Evolutionary conservation across 108 stramenopile species (phyloP).

Genomic region (Fragilariopsis cylindrus): DNA sequence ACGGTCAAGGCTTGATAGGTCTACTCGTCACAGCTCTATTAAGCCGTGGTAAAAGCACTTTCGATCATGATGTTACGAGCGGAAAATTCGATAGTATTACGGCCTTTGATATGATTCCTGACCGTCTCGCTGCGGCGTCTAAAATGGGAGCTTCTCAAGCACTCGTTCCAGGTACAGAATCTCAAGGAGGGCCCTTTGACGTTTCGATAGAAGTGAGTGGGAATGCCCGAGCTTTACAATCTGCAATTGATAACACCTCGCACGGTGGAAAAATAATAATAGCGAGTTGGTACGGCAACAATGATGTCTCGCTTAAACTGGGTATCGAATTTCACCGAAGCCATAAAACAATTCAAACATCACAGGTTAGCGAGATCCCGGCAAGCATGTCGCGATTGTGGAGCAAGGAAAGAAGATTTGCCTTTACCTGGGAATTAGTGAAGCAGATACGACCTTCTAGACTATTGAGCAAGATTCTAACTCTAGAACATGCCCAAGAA

Average conservation of each 20-base stretch:
- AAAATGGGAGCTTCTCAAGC: slow-evolving; percentile 81
- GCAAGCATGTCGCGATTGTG: slow-evolving; percentile 66
- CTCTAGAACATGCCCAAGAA: slow-evolving; percentile 55
- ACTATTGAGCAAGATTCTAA: slow-evolving; percentile 59
- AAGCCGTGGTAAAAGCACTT: background rate
- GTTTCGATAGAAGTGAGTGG: slow-evolving; percentile 91
- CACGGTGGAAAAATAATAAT: slow-evolving; percentile 83
- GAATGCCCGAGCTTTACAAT: slow-evolving; percentile 77
- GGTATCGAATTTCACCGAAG: slow-evolving; percentile 94
- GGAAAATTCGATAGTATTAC: slow-evolving; percentile 52
- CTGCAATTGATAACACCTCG: slow-evolving; percentile 76
- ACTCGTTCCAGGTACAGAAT: slow-evolving; percentile 46
- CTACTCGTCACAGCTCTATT: slow-evolving; percentile 84
- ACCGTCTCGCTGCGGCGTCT: slow-evolving; percentile 67
- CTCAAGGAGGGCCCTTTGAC: slow-evolving; percentile 73
- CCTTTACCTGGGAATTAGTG: slow-evolving; percentile 82
- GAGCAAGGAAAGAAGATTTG: slow-evolving; percentile 85
- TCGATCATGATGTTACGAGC: background rate
- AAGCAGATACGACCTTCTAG: slow-evolving; percentile 68
- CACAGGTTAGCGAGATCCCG: slow-evolving; percentile 85
- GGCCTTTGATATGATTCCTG: slow-evolving; percentile 75
- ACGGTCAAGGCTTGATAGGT: slow-evolving; percentile 92
- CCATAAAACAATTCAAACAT: slow-evolving; percentile 80
- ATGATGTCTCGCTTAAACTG: slow-evolving; percentile 71
- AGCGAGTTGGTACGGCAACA: slow-evolving; percentile 89